Evolutionary conservation across 306 rosid genomes (phyloP).

Genomic region (Carpinus viminea): DNA sequence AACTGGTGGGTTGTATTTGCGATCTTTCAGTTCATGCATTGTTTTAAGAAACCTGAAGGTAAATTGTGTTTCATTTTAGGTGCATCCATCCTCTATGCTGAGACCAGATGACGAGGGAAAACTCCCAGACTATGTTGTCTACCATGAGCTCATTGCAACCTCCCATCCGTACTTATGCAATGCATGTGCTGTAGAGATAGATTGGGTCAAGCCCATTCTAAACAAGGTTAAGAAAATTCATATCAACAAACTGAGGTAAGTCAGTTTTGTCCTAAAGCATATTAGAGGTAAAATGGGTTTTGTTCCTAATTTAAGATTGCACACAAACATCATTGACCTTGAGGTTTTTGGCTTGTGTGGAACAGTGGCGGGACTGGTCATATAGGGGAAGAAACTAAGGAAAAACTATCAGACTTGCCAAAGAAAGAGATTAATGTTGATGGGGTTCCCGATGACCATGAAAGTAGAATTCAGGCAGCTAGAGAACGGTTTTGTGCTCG

Average conservation of each 20-base stretch:
- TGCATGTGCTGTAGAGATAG: conserved; percentile 70
- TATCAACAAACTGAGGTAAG: conserved; percentile 73
- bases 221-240: conserved; percentile 74
- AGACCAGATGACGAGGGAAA: conserved; percentile 75
- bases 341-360: conserved; percentile 29
- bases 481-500: conserved; percentile 59
- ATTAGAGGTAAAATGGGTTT: conserved; percentile 4
- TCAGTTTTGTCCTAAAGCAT: conserved; percentile 14
- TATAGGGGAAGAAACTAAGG: conserved; percentile 46
- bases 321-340: conserved; percentile 22
- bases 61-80: conserved; percentile 45
- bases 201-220: conserved; percentile 70
- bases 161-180: conserved; percentile 83
- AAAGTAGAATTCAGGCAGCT: conserved; percentile 56
- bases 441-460: conserved; percentile 43
- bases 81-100: conserved; percentile 78
- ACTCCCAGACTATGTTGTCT: conserved; percentile 84
- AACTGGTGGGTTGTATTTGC: conserved; percentile 8
- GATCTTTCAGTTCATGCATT: conserved; percentile 18
- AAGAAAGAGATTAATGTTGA: conserved; percentile 48
- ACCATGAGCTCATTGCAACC: conserved; percentile 89
- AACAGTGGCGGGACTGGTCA: conserved; percentile 67
- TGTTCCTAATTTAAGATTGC: conserved; percentile 13
- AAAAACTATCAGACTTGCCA: conserved; percentile 41
- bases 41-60: conserved; percentile 23